A percentile compares a stretch with the other conserved stretches of the same genome.
These are phyloP conservation scores for Trifolium pratense DNA, from an alignment of 306 rosid genomes.

Conservation along the genomic window DNA sequence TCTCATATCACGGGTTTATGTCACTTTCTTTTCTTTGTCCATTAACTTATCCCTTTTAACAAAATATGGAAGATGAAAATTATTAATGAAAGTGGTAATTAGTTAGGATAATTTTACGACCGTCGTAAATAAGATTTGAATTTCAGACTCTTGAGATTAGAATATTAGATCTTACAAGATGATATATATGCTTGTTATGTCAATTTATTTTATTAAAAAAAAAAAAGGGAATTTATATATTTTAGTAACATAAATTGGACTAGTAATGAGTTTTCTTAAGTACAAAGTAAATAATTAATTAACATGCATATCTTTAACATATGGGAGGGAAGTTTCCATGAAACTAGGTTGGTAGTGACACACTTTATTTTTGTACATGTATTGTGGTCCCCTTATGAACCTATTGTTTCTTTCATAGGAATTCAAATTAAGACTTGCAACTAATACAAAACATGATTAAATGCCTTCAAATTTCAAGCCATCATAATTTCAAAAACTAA, in stretches of 20 bases:
- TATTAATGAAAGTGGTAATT: too few species aligned
- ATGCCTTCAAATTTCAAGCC: background rate
- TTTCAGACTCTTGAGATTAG: too few species aligned
- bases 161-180: background rate
- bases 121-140: too few species aligned
- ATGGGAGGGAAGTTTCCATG: slow-evolving; percentile 38
- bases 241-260: slow-evolving; percentile 24
- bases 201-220: background rate
- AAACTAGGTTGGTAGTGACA: slow-evolving; percentile 1
- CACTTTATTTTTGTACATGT: background rate
- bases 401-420: background rate
- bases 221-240: background rate
- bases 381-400: slow-evolving; percentile 24
- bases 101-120: too few species aligned
- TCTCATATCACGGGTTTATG: background rate
- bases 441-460: background rate
- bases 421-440: background rate
- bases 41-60: background rate
- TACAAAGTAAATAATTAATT: background rate
- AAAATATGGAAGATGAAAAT: background rate
- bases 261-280: slow-evolving; percentile 13
- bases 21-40: background rate
- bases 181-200: background rate
- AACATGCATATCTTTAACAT: background rate
- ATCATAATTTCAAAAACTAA: background rate